Evolutionary conservation across 352 stramenopile genomes (phyloP).

Genomic region (Globisporangium solare): DNA sequence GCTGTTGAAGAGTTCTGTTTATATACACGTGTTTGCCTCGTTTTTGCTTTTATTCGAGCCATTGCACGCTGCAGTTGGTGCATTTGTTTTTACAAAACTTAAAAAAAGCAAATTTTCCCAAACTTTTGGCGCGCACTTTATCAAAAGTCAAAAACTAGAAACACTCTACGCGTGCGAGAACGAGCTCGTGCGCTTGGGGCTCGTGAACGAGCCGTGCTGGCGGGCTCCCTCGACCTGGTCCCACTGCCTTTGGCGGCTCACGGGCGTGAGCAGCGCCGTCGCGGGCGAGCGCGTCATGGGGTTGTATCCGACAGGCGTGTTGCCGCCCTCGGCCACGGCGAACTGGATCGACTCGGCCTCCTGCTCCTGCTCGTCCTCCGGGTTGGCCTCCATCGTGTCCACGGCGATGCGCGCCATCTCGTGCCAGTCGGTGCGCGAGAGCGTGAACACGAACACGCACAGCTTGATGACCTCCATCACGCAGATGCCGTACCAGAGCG

Average conservation of each 20-base stretch:
- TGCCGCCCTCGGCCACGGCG: conserved; percentile 38
- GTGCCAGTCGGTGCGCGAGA: conserved; percentile 39
- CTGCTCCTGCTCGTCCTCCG: conserved; percentile 25
- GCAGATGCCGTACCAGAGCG: conserved; percentile 44
- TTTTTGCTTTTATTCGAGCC: too few relatives aligned
- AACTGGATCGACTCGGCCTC: conserved; percentile 25
- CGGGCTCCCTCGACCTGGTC: conserved; percentile 40
- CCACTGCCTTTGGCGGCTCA: conserved; percentile 44
- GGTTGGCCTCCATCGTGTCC: conserved; percentile 35
- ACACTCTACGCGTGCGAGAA: conserved; percentile 31
- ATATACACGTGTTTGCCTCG: too few relatives aligned
- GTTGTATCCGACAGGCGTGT: conserved; percentile 41
- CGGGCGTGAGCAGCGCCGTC: conserved; percentile 54
- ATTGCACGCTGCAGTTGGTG: too few relatives aligned
- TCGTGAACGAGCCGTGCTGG: conserved; percentile 18
- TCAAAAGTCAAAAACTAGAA: too few relatives aligned
- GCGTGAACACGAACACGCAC: conserved; percentile 26
- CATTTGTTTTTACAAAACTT: too few relatives aligned
- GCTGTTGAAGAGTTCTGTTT: too few relatives aligned
- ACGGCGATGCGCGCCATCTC: conserved; percentile 34
- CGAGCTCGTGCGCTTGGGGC: conserved; percentile 24
- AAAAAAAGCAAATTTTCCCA: too few relatives aligned
- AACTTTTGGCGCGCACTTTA: too few relatives aligned
- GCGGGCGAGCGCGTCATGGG: conserved; percentile 45
- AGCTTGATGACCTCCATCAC: conserved; percentile 45